phyloP scores from a whole-genome alignment of 2,329 filamentous ascomycete species.

The Hymenoscyphus repandus region DNA sequence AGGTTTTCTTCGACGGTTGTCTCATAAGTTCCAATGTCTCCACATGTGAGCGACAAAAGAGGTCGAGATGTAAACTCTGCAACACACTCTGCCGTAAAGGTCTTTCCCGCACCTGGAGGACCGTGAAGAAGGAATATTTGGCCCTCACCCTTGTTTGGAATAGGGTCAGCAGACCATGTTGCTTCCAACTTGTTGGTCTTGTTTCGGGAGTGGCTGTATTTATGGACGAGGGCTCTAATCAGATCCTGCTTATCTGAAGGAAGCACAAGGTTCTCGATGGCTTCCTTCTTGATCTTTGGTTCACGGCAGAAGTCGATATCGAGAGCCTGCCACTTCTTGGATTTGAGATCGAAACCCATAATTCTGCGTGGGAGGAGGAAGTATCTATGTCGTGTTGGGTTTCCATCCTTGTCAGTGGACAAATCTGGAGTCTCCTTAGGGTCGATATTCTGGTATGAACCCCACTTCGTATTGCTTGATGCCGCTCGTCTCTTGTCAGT shows the following conservation, averaged over 20 bases:
- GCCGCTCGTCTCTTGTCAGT: slow-evolving; percentile 16
- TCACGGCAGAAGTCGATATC: slow-evolving; percentile 19
- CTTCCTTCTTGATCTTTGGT: slow-evolving; percentile 16
- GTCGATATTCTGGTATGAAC: slow-evolving; percentile 20
- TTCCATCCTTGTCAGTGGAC: slow-evolving; percentile 3
- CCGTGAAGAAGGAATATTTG: slow-evolving; percentile 23
- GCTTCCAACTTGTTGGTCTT: slow-evolving; percentile 7
- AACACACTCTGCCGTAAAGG: slow-evolving; percentile 21
- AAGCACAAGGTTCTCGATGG: slow-evolving; percentile 20
- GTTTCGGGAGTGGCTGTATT: slow-evolving; percentile 14
- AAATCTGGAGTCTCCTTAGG: slow-evolving; percentile 14
- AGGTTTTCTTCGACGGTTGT: slow-evolving; percentile 42
- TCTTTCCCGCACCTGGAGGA: slow-evolving; percentile 22
- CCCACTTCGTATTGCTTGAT: slow-evolving; percentile 18
- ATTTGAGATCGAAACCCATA: slow-evolving; percentile 22
- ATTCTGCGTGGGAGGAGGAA: slow-evolving; percentile 20
- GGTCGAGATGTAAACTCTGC: slow-evolving; percentile 24
- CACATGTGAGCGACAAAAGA: slow-evolving; percentile 34
- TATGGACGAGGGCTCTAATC: slow-evolving; percentile 22
- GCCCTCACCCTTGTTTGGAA: slow-evolving; percentile 22
- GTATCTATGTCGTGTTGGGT: slow-evolving; percentile 13
- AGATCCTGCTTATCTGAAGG: slow-evolving; percentile 17
- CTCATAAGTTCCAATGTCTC: slow-evolving; percentile 44
- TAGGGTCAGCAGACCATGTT: slow-evolving; percentile 17
- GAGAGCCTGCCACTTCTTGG: slow-evolving; percentile 21